Evolutionary conservation across 1,284 basidiomycete species (phyloP).

Genomic region (Singerocomus rubriflavus): DNA sequence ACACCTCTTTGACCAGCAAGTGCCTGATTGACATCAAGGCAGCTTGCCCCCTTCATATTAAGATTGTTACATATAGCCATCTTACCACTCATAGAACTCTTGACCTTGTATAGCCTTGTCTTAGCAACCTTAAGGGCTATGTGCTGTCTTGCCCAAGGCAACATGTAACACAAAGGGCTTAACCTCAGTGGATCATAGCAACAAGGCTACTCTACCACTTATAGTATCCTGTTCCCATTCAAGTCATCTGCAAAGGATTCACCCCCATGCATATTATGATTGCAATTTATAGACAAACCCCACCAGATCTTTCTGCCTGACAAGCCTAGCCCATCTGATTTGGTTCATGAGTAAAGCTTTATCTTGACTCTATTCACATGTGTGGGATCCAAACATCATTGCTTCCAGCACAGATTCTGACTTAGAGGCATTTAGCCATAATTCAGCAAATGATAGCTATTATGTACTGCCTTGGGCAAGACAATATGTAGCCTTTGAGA

Average conservation of each 20-base stretch:
- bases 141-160: no score
- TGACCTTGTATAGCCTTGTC: no score
- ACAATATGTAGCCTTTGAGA: no score
- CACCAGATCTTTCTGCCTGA: conserved; percentile 44
- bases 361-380: conserved; percentile 52
- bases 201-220: conserved; percentile 22
- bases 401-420: conserved; percentile 61
- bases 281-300: conserved; percentile 47
- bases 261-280: conserved; percentile 55
- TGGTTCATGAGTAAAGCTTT: conserved; percentile 59
- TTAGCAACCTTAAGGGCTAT: no score
- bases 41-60: no score
- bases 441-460: conserved; percentile 63
- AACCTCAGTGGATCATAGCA: conserved; percentile 48
- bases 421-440: conserved; percentile 70
- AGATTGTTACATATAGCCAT: no score
- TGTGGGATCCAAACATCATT: conserved; percentile 54
- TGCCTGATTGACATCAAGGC: no score
- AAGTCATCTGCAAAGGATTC: conserved; percentile 66
- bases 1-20: no score
- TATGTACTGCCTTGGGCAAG: no score
- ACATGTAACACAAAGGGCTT: no score
- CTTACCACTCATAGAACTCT: no score
- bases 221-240: conserved; percentile 56
- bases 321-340: conserved; percentile 33